Percentiles rank a stretch among this genome's conserved stretches.
Conservation (phyloP, 345 rosid genomes). For the Capsella bursapastoris region DNA sequence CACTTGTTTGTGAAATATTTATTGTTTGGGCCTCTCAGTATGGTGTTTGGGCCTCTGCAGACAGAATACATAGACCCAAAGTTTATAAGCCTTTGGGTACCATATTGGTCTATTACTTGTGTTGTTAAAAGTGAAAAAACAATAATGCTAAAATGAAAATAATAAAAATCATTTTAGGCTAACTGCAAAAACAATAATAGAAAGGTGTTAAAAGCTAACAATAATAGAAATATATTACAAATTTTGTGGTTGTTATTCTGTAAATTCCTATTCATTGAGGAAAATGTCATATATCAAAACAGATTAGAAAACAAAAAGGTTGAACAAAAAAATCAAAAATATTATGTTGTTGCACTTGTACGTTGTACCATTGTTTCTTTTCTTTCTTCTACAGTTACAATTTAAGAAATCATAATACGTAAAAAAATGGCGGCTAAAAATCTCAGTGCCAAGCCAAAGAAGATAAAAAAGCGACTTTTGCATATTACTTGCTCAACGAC, state of each 20-base stretch:
- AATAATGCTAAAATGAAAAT: background rate
- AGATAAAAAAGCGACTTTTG: slow-evolving; percentile 19
- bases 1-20: background rate
- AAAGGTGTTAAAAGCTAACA: background rate
- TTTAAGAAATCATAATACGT: slow-evolving; percentile 32
- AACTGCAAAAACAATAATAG: background rate
- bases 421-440: slow-evolving; percentile 42
- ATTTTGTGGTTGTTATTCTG: background rate
- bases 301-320: background rate
- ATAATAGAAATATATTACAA: background rate
- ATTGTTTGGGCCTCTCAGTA: background rate
- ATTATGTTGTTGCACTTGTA: slow-evolving; percentile 6
- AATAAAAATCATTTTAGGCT: background rate
- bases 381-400: slow-evolving; percentile 51
- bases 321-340: slow-evolving; percentile 10
- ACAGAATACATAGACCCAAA: slow-evolving; percentile 2
- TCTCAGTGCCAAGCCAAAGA: slow-evolving; percentile 44
- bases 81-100: background rate
- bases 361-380: slow-evolving; percentile 31
- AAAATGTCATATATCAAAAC: slow-evolving; percentile 6
- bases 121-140: background rate
- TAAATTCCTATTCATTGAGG: background rate
- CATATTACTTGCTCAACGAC: slow-evolving; percentile 22
- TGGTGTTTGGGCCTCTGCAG: too few relatives aligned
- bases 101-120: background rate